phyloP scores from a whole-genome alignment of 2,329 filamentous ascomycete genomes.

The Talaromyces sp. region DNA sequence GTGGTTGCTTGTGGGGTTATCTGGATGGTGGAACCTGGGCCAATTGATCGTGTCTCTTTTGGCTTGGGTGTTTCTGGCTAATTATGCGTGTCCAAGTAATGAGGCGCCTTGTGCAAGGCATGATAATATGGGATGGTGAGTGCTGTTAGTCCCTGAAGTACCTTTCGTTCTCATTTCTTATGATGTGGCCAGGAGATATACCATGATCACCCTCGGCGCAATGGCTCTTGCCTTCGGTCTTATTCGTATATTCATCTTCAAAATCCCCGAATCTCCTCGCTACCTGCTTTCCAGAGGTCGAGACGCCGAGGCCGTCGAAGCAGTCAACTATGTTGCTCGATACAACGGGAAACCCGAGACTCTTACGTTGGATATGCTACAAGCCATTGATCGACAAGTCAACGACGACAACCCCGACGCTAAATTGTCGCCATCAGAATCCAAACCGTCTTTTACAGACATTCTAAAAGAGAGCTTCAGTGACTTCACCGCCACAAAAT shows the following conservation, averaged over 20 bases:
- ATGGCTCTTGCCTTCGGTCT: slow-evolving; percentile 24
- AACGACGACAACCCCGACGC: background rate
- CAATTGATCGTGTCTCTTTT: slow-evolving; percentile 34
- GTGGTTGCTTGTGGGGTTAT: slow-evolving; percentile 34
- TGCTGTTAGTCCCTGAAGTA: too few relatives aligned
- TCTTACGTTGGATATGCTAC: slow-evolving; percentile 20
- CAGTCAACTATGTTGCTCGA: slow-evolving; percentile 38
- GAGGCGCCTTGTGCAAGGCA: slow-evolving; percentile 18
- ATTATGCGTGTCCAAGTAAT: slow-evolving; percentile 25
- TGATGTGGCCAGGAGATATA: slow-evolving; percentile 21
- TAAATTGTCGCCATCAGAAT: background rate
- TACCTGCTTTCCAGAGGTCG: slow-evolving; percentile 27
- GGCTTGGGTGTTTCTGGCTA: slow-evolving; percentile 28
- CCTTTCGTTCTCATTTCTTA: too few relatives aligned
- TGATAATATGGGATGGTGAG: background rate
- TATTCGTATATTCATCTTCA: slow-evolving; percentile 26
- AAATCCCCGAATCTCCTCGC: slow-evolving; percentile 26
- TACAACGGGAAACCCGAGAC: slow-evolving; percentile 25
- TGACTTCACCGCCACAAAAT: slow-evolving; percentile 26
- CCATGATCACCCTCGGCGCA: slow-evolving; percentile 24
- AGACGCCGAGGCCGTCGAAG: slow-evolving; percentile 46
- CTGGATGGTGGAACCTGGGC: slow-evolving; percentile 47
- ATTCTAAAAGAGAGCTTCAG: slow-evolving; percentile 18
- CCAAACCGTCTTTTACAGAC: background rate
- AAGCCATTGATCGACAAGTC: background rate